A percentile compares a stretch with the other conserved stretches of the same genome.
These are phyloP conservation scores for Zasmidium cellare DNA, from an alignment of 2,329 filamentous ascomycete genomes.

Conservation along the genomic window DNA sequence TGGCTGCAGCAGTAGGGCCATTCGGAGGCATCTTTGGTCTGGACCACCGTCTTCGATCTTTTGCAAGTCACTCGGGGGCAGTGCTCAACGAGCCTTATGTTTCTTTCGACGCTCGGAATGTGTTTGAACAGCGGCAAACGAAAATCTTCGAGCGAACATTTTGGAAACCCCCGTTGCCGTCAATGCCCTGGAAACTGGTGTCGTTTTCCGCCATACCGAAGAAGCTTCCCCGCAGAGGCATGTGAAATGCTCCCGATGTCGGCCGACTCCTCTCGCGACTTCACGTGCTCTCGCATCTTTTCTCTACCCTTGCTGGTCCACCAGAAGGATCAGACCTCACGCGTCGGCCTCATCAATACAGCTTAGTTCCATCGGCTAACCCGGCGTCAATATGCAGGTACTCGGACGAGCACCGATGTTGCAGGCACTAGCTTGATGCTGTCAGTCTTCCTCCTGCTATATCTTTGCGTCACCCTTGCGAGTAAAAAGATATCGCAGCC, in stretches of 20 bases:
- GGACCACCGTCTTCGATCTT: too few species aligned
- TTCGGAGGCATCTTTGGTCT: background rate
- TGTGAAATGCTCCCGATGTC: background rate
- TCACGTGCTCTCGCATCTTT: background rate
- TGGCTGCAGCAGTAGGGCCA: background rate
- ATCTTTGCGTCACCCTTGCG: too few species aligned
- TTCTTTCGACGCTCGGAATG: background rate
- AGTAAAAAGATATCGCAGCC: too few species aligned
- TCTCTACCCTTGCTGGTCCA: too few species aligned
- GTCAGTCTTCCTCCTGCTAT: too few species aligned
- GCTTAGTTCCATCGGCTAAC: background rate
- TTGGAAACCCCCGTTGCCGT: background rate
- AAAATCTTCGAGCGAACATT: background rate
- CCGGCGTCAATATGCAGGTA: too few species aligned
- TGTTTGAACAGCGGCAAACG: background rate
- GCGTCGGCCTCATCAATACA: background rate
- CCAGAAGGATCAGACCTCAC: too few species aligned
- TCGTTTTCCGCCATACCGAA: background rate
- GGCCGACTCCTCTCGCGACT: background rate
- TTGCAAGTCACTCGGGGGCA: too few species aligned
- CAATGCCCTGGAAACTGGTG: background rate
- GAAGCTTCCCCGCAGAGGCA: background rate
- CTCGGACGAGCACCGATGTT: too few species aligned
- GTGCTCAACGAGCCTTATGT: background rate
- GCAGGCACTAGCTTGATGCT: too few species aligned